A percentile compares a stretch with the other conserved stretches of the same genome.
Evolutionary conservation across 2,329 filamentous ascomycete species (phyloP).

Genomic region (Fusarium sp.): DNA sequence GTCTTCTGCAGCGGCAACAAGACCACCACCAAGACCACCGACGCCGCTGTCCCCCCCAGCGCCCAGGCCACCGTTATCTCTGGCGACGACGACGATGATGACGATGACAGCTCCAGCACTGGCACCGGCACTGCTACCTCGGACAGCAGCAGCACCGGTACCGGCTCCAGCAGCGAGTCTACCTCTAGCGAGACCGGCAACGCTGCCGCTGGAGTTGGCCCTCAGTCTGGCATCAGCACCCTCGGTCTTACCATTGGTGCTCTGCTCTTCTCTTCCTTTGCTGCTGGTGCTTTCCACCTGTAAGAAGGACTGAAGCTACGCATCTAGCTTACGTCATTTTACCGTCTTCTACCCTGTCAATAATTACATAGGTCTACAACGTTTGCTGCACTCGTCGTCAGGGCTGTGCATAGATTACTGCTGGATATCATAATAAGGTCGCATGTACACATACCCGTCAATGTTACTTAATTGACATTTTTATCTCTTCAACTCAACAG

Average conservation of each 20-base stretch:
- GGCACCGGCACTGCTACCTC: conserved; percentile 12
- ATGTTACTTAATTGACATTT: conserved; percentile 22
- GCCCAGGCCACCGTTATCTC: conserved; percentile 49
- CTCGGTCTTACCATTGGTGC: conserved; percentile 51
- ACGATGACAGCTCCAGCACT: conserved; percentile 15
- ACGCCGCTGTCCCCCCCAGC: conserved; percentile 44
- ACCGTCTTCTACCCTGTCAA: conserved; percentile 13
- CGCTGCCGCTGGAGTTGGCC: conserved; percentile 35
- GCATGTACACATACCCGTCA: conserved; percentile 17
- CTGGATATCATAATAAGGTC: conserved; percentile 28
- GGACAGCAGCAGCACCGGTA: conserved; percentile 9
- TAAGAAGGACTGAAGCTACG: conserved; percentile 13
- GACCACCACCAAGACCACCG: conserved; percentile 48
- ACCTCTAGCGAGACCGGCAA: conserved; percentile 32
- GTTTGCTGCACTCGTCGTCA: conserved; percentile 13
- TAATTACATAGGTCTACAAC: conserved; percentile 25
- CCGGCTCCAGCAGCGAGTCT: conserved; percentile 16
- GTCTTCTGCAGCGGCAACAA: conserved; percentile 58
- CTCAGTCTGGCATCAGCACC: conserved; percentile 46
- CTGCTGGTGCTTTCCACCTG: conserved; percentile 43
- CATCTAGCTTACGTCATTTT: neutral
- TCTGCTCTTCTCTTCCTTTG: conserved; percentile 51
- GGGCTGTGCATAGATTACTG: conserved; percentile 7
- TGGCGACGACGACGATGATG: conserved; percentile 20
- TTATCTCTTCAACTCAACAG: conserved; percentile 2